Percentiles rank a stretch among this genome's conserved stretches.
Evolutionary conservation across 768 basidiomycete genomes (phyloP).

Genomic region (Russula sp.): DNA sequence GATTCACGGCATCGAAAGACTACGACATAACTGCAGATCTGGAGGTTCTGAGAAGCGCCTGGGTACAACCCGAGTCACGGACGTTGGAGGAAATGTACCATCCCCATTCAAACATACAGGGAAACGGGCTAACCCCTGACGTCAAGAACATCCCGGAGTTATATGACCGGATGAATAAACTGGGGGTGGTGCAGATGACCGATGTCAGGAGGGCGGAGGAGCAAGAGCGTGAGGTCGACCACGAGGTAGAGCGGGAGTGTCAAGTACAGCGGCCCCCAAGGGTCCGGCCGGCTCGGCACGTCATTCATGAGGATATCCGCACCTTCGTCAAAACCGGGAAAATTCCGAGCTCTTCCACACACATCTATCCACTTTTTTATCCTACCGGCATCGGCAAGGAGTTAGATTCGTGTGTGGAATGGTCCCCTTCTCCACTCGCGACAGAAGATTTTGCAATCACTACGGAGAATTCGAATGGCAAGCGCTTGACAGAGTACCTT

Average conservation of each 20-base stretch:
- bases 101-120: background rate
- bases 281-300: background rate
- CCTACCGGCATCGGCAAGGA: background rate
- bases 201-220: conserved; percentile 17
- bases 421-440: conserved; percentile 13
- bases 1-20: background rate
- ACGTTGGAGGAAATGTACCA: conserved; percentile 19
- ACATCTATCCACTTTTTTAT: background rate
- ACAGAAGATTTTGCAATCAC: conserved; percentile 14
- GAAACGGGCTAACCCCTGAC: background rate
- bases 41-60: background rate
- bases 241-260: conserved; percentile 16
- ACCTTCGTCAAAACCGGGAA: conserved; percentile 9
- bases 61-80: conserved; percentile 14
- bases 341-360: background rate
- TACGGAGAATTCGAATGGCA: background rate
- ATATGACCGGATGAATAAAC: conserved; percentile 5
- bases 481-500: conserved; percentile 7
- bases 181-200: background rate
- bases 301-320: conserved; percentile 1
- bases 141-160: background rate
- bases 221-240: conserved; percentile 20
- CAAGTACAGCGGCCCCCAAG: conserved; percentile 9
- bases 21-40: background rate
- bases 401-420: background rate